A percentile compares a stretch with the other conserved stretches of the same genome.
Evolutionary conservation across 163 green algal genomes (phyloP).

Genomic region (Coccomyxa subellipsoidea): DNA sequence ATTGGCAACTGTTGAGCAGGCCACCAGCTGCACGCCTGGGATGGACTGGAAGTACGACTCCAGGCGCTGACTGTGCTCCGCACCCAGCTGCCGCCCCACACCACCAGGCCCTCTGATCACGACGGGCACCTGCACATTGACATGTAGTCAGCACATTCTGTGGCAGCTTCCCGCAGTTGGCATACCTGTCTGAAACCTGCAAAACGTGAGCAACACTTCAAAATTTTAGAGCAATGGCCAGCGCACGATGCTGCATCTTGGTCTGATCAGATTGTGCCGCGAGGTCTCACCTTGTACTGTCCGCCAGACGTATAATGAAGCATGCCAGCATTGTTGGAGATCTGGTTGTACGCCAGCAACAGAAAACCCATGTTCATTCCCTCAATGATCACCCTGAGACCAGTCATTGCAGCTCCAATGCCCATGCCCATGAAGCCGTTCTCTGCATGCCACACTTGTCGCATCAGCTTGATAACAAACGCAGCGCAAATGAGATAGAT

Average conservation of each 20-base stretch:
- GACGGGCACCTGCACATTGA: constrained; percentile 68
- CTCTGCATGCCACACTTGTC: constrained; percentile 51
- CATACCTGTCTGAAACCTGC: background rate
- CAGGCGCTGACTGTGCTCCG: constrained; percentile 94
- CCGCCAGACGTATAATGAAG: constrained; percentile 94
- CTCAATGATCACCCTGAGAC: constrained; percentile 92
- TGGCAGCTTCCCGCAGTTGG: background rate
- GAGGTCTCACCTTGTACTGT: constrained; percentile 81
- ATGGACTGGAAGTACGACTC: constrained; percentile 98
- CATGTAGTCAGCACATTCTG: background rate
- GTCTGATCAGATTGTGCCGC: too few species aligned
- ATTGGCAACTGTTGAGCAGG: constrained; percentile 83
- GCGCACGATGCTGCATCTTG: too few species aligned
- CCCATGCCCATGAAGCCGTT: constrained; percentile 92
- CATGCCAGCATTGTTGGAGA: constrained; percentile 98
- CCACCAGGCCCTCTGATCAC: constrained; percentile 91
- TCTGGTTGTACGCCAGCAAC: constrained; percentile 97
- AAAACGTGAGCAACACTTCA: too few species aligned
- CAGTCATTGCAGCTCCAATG: constrained; percentile 93
- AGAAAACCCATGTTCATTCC: constrained; percentile 99
- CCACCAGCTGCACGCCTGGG: constrained; percentile 92
- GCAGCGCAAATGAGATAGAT: too few species aligned
- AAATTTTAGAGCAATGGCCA: too few species aligned
- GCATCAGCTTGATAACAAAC: background rate
- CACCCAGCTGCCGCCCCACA: constrained; percentile 90